A percentile compares a stretch with the other conserved stretches of the same genome.
These are phyloP conservation scores for Cornus suecica DNA, from an alignment of 148 eudicot genomes.

Conservation along the genomic window DNA sequence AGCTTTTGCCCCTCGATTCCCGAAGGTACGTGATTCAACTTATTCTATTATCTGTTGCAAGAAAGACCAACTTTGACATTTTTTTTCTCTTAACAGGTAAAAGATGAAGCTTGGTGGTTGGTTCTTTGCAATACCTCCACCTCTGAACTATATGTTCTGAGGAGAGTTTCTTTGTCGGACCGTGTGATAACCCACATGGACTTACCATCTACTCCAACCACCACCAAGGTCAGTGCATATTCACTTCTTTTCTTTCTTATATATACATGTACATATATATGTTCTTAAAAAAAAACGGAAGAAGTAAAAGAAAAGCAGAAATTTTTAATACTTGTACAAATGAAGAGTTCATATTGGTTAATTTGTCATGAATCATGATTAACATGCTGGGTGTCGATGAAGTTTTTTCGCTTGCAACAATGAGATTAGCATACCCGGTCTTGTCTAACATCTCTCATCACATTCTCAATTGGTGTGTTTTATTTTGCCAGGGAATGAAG, in stretches of 20 bases:
- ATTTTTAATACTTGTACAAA: not conserved
- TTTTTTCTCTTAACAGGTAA: slow-evolving; percentile 42
- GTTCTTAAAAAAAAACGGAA: too few relatives aligned
- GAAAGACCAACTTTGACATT: slow-evolving; percentile 12
- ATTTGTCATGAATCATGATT: not conserved
- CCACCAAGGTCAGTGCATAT: slow-evolving; percentile 45
- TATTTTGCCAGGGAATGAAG: slow-evolving; percentile 64
- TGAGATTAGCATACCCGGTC: too few relatives aligned
- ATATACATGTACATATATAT: too few relatives aligned
- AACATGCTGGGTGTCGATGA: too few relatives aligned
- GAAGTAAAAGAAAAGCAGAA: too few relatives aligned
- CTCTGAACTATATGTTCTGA: slow-evolving; percentile 70
- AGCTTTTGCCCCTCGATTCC: slow-evolving; percentile 84
- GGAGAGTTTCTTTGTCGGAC: slow-evolving; percentile 70
- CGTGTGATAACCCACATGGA: slow-evolving; percentile 65
- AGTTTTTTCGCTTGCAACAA: too few relatives aligned
- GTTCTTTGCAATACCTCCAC: slow-evolving; percentile 69
- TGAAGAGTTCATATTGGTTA: not conserved
- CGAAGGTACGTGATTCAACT: slow-evolving; percentile 51
- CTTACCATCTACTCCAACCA: slow-evolving; percentile 53
- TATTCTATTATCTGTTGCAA: not conserved
- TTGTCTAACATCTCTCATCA: not conserved
- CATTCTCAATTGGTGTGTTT: not conserved
- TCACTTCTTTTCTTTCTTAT: too few relatives aligned
- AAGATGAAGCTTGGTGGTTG: slow-evolving; percentile 99